Conservation (phyloP, 2,329 filamentous ascomycete species). For the Ceratocystis alfenasii region DNA sequence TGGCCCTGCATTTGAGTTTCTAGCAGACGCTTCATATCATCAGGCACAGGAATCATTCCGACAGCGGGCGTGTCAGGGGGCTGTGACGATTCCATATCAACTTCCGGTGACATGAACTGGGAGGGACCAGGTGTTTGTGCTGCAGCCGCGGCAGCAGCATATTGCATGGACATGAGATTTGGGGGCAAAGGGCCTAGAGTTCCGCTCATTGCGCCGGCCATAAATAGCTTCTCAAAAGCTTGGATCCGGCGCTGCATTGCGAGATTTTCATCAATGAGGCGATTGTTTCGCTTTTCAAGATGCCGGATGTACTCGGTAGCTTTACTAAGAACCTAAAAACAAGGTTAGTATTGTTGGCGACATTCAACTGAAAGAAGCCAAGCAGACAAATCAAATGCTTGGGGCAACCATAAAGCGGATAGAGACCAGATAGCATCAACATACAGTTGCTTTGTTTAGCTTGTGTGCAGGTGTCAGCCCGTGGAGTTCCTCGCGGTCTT, state of each 20-base stretch:
- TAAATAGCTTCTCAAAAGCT: constrained; percentile 67
- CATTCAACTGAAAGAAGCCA: not conserved
- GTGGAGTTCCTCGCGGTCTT: constrained; percentile 68
- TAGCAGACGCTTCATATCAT: constrained; percentile 52
- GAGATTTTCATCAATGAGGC: constrained; percentile 68
- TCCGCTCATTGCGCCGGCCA: constrained; percentile 58
- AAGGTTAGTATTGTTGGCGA: not conserved
- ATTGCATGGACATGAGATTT: constrained; percentile 42
- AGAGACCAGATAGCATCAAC: not conserved
- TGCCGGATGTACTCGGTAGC: constrained; percentile 94
- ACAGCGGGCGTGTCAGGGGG: constrained; percentile 34
- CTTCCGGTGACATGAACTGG: constrained; percentile 34
- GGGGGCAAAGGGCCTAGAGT: constrained; percentile 44
- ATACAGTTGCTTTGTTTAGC: constrained; percentile 87
- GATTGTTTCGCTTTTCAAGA: constrained; percentile 78
- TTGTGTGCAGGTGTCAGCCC: constrained; percentile 82
- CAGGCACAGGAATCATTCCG: constrained; percentile 54
- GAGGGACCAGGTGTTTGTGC: constrained; percentile 25
- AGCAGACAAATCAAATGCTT: not conserved
- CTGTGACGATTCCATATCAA: constrained; percentile 37
- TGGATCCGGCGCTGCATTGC: constrained; percentile 67
- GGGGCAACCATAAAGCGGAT: not conserved
- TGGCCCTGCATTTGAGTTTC: constrained; percentile 45
- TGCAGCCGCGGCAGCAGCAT: constrained; percentile 27
- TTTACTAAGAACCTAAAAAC: constrained; percentile 66